Evolutionary conservation across 441 rosid genomes (phyloP).

Genomic region (Gossypium schwendimanii): DNA sequence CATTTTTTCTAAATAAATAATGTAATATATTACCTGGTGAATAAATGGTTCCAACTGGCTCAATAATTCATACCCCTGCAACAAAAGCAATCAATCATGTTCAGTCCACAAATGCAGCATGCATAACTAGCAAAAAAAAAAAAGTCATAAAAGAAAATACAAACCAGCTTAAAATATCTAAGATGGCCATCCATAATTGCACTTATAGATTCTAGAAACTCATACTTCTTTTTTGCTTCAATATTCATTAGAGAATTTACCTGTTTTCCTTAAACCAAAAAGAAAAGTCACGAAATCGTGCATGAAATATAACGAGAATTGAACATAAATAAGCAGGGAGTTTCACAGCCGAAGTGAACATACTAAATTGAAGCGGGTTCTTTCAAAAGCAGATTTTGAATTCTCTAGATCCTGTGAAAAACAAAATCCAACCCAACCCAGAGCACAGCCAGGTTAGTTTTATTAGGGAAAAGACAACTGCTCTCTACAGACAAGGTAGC

Average conservation of each 20-base stretch:
- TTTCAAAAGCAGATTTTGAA: conserved; percentile 85
- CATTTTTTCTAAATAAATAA: neutral
- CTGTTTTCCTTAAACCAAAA: conserved; percentile 68
- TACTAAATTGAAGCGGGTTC: conserved; percentile 91
- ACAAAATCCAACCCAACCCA: conserved; percentile 3
- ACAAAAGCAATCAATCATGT: conserved; percentile 16
- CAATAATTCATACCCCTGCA: conserved; percentile 70
- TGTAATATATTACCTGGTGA: conserved; percentile 51
- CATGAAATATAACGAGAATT: neutral
- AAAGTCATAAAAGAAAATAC: conserved; percentile 14
- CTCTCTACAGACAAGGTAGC: neutral
- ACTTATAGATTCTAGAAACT: conserved; percentile 88
- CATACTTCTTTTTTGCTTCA: conserved; percentile 84
- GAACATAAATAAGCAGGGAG: neutral
- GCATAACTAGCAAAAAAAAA: neutral
- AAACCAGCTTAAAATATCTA: conserved; percentile 82
- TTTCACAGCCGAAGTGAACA: conserved; percentile 21
- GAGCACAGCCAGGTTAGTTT: neutral
- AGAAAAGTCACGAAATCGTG: conserved; percentile 18
- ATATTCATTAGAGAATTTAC: conserved; percentile 68
- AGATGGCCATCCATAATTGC: conserved; percentile 91
- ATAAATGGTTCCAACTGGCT: conserved; percentile 80
- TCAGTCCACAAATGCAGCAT: neutral
- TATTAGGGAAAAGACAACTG: neutral
- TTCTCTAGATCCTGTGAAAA: conserved; percentile 67